Base-by-base conservation (phyloP, 129 eudicot genomes). In the Solidago caesia region DNA sequence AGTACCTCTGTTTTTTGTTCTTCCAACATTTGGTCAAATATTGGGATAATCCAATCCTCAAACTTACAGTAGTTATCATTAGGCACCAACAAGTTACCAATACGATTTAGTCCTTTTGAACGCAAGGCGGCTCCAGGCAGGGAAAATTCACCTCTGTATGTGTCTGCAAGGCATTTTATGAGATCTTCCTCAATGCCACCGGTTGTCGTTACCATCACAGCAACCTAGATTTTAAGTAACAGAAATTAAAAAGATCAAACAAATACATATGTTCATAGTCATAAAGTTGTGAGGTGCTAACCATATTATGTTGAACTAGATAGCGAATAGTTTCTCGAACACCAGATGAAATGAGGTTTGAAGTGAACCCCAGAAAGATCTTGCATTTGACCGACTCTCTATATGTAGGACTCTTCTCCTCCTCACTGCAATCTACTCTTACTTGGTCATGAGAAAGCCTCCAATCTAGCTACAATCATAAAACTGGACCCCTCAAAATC, bases 171-270 rank as follows among this genome's bases (percentile, higher is more conserved):
- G 79, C 99, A 95, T 77, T 95, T 95, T 64, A 95, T 89, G 44
- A 95, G 93, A 82, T 95, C 97, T 83, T 95, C 97, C 79, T 95
- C 99, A 5, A 95, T 73, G 62, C 97, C 97, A 81, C 99, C 99
- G 27, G 97, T 84, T 55, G 99, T 95, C 4, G 99, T 91, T 46
- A 95, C 99, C 72, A 95, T 79, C 33, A 95, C 99, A 64, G 89
- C 97, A 72, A 95, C 97, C 99, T 95, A 67, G 44, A 80, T 44
- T 14, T 9, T 33, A n/a, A 4, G 33, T 13, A 25, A 33, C 3
- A 33, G 39, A 33, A 33, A 33, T 33, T 21, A 21, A 21, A 21
- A 21, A 21, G 21, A 21, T 55, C 48, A 51, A 15, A 9, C 15
- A 45, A 25, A 70, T 58, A 39, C 52, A 21, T 53, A 4, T 66